Percentiles rank a stretch among this genome's conserved stretches.
Evolutionary conservation across 2,329 filamentous ascomycete genomes (phyloP).

Genomic region (Nectriaceae sp.): DNA sequence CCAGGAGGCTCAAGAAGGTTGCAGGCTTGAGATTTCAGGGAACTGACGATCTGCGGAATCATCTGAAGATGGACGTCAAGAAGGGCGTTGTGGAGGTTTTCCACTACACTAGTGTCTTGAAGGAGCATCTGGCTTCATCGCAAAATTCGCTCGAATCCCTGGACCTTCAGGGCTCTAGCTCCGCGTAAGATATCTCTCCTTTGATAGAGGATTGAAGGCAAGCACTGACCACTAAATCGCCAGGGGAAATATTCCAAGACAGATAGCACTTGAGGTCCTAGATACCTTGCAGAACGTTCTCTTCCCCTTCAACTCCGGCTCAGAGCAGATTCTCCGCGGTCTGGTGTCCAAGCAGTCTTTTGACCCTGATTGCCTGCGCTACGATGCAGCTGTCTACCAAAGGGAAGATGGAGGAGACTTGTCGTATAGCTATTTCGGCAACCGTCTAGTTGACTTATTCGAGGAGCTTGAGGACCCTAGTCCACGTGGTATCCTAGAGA

Average conservation of each 20-base stretch:
- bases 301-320: constrained; percentile 5
- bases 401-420: constrained; percentile 1
- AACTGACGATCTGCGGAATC: constrained; percentile 4
- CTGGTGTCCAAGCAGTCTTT: constrained; percentile 3
- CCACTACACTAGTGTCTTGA: constrained; percentile 6
- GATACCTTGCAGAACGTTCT: constrained; percentile 4
- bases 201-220: too few relatives aligned
- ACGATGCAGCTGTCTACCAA: background rate
- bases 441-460: background rate
- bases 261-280: constrained; percentile 3
- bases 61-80: constrained; percentile 1
- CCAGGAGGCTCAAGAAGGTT: background rate
- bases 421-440: background rate
- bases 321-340: background rate
- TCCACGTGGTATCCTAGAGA: background rate
- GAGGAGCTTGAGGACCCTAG: constrained; percentile 2
- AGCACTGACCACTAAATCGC: background rate
- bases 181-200: background rate
- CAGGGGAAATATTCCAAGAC: background rate
- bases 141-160: background rate
- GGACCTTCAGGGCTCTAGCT: background rate
- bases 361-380: constrained; percentile 5
- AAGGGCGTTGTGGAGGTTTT: constrained; percentile 1
- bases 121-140: constrained; percentile 2
- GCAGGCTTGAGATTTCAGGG: constrained; percentile 1